phyloP scores from a whole-genome alignment of 2,329 filamentous ascomycete species.

The Cytospora leucostoma region DNA sequence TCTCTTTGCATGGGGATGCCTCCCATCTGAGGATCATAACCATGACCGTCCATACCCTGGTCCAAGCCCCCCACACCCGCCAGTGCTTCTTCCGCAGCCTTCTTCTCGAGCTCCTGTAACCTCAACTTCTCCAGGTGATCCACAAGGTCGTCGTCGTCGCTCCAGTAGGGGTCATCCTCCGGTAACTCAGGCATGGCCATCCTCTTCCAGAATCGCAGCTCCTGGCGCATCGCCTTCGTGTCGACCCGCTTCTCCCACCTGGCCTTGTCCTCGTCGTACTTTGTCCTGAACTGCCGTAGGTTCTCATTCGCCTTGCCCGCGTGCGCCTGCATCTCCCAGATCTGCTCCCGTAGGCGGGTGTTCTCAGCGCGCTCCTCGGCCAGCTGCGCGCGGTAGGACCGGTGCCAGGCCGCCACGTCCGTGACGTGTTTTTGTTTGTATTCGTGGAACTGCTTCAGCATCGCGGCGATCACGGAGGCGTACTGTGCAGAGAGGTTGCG shows the following conservation, averaged over 20 bases:
- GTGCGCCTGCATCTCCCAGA: constrained; percentile 66
- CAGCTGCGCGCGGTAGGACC: constrained; percentile 65
- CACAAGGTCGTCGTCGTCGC: constrained; percentile 65
- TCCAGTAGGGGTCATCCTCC: constrained; percentile 63
- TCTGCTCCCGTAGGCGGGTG: constrained; percentile 62
- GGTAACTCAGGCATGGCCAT: constrained; percentile 63
- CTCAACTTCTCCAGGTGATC: constrained; percentile 62
- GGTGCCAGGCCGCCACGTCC: constrained; percentile 66
- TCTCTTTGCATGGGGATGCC: constrained; percentile 48
- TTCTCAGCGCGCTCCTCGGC: constrained; percentile 67
- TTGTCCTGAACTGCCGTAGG: constrained; percentile 57
- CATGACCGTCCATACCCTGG: constrained; percentile 22
- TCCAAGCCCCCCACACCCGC: constrained; percentile 27
- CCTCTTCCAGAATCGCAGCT: constrained; percentile 67
- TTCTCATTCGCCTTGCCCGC: constrained; percentile 59
- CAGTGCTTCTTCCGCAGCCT: constrained; percentile 44
- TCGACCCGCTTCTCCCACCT: constrained; percentile 57
- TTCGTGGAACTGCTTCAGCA: constrained; percentile 65
- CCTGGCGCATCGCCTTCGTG: constrained; percentile 55
- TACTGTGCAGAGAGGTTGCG: constrained; percentile 59
- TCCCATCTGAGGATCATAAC: constrained; percentile 37
- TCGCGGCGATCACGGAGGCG: constrained; percentile 56
- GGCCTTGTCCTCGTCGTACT: constrained; percentile 57
- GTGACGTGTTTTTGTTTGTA: constrained; percentile 65
- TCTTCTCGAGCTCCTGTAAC: constrained; percentile 51